Conservation (phyloP, 2,329 filamentous ascomycete species). For the Neofusicoccum ribis region DNA sequence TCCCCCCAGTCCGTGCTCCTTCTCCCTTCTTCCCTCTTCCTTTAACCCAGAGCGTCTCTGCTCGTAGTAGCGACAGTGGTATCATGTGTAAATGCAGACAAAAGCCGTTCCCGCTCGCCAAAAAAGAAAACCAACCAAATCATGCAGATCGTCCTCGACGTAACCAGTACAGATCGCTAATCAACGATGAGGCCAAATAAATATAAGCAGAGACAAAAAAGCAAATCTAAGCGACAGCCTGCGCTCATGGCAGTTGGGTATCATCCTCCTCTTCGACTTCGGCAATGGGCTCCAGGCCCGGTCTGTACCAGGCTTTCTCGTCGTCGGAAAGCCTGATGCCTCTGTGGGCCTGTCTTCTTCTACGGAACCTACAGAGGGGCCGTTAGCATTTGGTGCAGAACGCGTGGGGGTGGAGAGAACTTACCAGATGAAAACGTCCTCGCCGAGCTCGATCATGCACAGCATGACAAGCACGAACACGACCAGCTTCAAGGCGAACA, state of each 20-base stretch:
- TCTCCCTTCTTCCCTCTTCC: neutral
- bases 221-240: constrained; percentile 17
- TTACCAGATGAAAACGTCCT: constrained; percentile 7
- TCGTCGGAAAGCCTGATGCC: constrained; percentile 1
- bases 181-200: neutral
- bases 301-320: constrained; percentile 12
- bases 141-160: constrained; percentile 4
- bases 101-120: neutral
- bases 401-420: neutral
- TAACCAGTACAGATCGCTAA: constrained; percentile 18
- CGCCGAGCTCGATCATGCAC: constrained; percentile 18
- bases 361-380: neutral
- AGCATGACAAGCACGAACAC: constrained; percentile 15
- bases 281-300: constrained; percentile 14
- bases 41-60: constrained; percentile 13
- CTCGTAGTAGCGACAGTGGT: constrained; percentile 16
- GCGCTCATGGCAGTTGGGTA: constrained; percentile 19
- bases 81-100: constrained; percentile 13
- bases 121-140: neutral
- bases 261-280: constrained; percentile 18
- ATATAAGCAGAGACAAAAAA: neutral
- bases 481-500: constrained; percentile 12
- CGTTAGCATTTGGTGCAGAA: neutral
- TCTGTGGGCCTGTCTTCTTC: constrained; percentile 1
- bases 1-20: neutral